phyloP scores from a whole-genome alignment of 768 basidiomycete genomes.

The Lactarius hengduanensis region DNA sequence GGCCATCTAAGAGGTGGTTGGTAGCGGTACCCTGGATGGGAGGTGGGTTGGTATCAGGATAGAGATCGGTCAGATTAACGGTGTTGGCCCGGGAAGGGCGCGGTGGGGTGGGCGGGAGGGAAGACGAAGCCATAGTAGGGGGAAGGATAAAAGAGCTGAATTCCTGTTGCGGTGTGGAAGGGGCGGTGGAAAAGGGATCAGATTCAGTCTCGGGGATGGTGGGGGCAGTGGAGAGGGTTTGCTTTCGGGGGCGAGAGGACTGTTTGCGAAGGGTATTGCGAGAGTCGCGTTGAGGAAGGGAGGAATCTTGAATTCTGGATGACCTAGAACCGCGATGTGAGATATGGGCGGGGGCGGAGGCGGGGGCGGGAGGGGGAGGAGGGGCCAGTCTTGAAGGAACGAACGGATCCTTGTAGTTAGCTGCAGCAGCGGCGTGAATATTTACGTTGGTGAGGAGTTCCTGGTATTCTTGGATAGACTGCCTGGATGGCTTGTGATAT shows the following conservation, averaged over 20 bases:
- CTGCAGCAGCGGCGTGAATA: slow-evolving; percentile 53
- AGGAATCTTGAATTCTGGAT: slow-evolving; percentile 21
- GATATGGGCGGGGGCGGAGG: slow-evolving; percentile 25
- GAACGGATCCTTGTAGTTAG: slow-evolving; percentile 41
- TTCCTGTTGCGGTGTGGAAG: slow-evolving; percentile 35
- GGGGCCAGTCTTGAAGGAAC: slow-evolving; percentile 49
- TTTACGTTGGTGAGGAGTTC: slow-evolving; percentile 64
- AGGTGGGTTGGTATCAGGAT: slow-evolving; percentile 44
- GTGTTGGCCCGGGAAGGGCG: slow-evolving; percentile 86
- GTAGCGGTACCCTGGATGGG: slow-evolving; percentile 42
- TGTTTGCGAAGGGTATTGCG: slow-evolving; percentile 36
- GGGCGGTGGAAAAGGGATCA: slow-evolving; percentile 31
- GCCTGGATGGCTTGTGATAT: slow-evolving; percentile 70
- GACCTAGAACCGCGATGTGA: slow-evolving; percentile 27
- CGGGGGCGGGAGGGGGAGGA: slow-evolving; percentile 32
- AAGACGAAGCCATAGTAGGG: slow-evolving; percentile 32
- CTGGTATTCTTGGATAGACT: slow-evolving; percentile 76
- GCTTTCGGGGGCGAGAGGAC: slow-evolving; percentile 36
- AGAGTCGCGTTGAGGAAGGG: slow-evolving; percentile 32
- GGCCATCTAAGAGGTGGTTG: slow-evolving; percentile 46
- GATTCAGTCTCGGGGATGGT: slow-evolving; percentile 44
- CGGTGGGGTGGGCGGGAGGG: slow-evolving; percentile 57
- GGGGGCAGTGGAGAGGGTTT: slow-evolving; percentile 35
- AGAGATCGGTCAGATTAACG: slow-evolving; percentile 74
- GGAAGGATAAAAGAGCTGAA: slow-evolving; percentile 31